Base-by-base conservation (phyloP, 306 rosid species). In the Phaseolus lunatus region DNA sequence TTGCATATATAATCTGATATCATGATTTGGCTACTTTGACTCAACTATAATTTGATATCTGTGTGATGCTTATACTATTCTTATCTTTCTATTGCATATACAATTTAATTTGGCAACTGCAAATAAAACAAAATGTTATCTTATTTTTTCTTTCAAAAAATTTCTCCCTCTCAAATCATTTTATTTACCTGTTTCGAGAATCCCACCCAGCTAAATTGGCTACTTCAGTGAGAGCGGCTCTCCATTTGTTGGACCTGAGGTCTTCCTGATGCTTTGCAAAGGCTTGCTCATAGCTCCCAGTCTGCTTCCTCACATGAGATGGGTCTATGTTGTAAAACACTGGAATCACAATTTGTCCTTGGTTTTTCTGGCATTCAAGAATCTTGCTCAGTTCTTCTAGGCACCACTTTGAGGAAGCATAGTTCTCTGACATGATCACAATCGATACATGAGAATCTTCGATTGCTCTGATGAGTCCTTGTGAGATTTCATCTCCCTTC, bases 401-500 rank as follows among this genome's bases (percentile, higher is more conserved):
- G 22, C 54, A 48, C 54, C 54, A 48, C 18, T 48, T 50, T 50
- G 57, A 50, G 23, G 11, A 50, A 50, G 57, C 57, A 50, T n/a
- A 50, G 23, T 50, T 10, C 48, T 74, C 0, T 41, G 69, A 73
- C 11, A 72, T n/a, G 3, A 72, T 56, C 9, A 72, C 67, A 54
- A 72, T 47, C 23, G 67, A 54, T 14, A 56, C 54, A 41, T 16
- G 78, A 39, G 78, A 73, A 31, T 73, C 57, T 73, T 41, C 27
- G 5, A 73, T 73, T 43, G 78, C 78, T 41, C 19, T 41, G 27
- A 73, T 73, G 56, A 73, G 68, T 57, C 43, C 50, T 16, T n/a
- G 18, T 2, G 56, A 61, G 22, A 73, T 73, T 31, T 62, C 68
- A 19, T 73, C 56, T 57, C 78, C 78, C 50, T 14, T 13, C 3